Base-by-base conservation (phyloP, 2,329 filamentous ascomycete genomes). In the Penicillium frequentans region DNA sequence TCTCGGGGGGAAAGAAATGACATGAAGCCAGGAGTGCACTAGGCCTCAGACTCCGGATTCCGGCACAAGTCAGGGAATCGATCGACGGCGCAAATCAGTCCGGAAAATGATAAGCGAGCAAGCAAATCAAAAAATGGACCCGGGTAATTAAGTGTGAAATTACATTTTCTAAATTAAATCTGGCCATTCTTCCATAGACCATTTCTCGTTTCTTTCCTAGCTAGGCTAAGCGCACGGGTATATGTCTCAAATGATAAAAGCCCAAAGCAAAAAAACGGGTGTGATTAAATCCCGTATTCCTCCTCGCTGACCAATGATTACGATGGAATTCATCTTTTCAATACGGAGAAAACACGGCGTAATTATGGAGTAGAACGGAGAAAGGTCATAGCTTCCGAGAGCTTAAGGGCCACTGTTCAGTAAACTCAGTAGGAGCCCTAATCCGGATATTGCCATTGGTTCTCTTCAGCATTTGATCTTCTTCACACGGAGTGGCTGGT, bases 61-160 rank as follows among this genome's bases (percentile, higher is more conserved):
- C 26, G 33, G 49, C 43, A 52, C 52, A 26, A 42, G 52, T 44
- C 45, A 33, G 44, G 58, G 56, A 59, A 59, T 55, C 35, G 52
- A 54, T 58, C 53, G 42, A 50, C 53, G 13, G 29, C 31, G 49
- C 42, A 37, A 44, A 52, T 51, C 46, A 52, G 24, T 37, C 49
- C 43, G 47, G 24, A n/a, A 51, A 44, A 51, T 51, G 56, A 61
- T 61, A 62, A 61, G 56, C 58, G 53, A 61, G 52, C 21, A 19
- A 49, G 39, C 60, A 49, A 62, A 62, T 62, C n/a, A 48, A 49
- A 45, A 42, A 26, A 21, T 26, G 3, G n/a, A 21, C 16, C 23
- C 26, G 35, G 23, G 5, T 42, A 44, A 42, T 51, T 51, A 16
- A 16, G 6, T 2, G 7, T 33, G 14, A n/a, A 39, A 47, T 33